These are phyloP conservation scores for Penicillium riverlandense DNA, from an alignment of 495 filamentous ascomycete genomes.

Conservation along the genomic window DNA sequence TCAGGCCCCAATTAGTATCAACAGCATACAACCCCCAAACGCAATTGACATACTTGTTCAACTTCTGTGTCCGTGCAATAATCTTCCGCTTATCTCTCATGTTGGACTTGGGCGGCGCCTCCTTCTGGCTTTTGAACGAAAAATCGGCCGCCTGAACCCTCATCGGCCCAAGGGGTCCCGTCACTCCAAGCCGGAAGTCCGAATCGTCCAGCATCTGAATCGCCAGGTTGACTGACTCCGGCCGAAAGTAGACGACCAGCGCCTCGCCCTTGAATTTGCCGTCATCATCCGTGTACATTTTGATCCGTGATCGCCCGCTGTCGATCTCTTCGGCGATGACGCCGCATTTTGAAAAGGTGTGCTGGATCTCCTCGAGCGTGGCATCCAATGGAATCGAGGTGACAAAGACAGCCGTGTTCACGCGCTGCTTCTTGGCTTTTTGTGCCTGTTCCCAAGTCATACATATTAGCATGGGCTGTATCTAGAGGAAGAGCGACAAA, in stretches of 20 bases:
- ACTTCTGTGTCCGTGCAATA: constrained; percentile 77
- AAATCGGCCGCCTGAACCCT: constrained; percentile 77
- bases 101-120: constrained; percentile 45
- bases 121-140: constrained; percentile 73
- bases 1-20: constrained; percentile 4
- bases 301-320: constrained; percentile 75
- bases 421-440: constrained; percentile 55
- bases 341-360: constrained; percentile 80
- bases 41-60: constrained; percentile 50
- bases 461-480: not conserved
- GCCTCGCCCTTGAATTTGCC: constrained; percentile 91
- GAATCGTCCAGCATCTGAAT: constrained; percentile 89
- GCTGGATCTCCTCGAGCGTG: constrained; percentile 68
- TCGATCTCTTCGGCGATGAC: constrained; percentile 95
- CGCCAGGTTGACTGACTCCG: constrained; percentile 81
- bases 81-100: constrained; percentile 73
- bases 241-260: constrained; percentile 87
- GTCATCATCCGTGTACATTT: constrained; percentile 78
- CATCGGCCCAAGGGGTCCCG: constrained; percentile 55
- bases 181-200: constrained; percentile 62
- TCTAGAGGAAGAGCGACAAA: not conserved
- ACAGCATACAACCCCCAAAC: too few species aligned
- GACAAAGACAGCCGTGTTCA: constrained; percentile 88
- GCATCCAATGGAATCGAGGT: constrained; percentile 76
- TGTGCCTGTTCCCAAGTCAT: constrained; percentile 26